These are phyloP conservation scores for Globisporangium carolinianum DNA, from an alignment of 352 stramenopile genomes.

Conservation along the genomic window DNA sequence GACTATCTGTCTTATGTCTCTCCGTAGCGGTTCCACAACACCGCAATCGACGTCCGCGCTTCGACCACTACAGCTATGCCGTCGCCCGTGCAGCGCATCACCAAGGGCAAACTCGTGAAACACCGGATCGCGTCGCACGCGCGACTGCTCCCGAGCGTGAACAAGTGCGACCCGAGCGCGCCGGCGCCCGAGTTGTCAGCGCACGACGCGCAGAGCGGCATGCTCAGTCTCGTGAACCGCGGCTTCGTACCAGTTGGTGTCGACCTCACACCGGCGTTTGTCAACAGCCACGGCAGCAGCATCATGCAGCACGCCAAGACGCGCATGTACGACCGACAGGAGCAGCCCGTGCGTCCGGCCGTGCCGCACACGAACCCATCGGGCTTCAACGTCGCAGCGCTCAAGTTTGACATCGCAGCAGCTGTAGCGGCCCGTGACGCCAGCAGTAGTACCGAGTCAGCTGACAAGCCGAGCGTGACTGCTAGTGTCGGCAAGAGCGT, in stretches of 20 bases:
- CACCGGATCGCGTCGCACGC: slow-evolving; percentile 49
- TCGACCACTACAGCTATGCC: slow-evolving; percentile 2
- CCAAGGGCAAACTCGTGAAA: slow-evolving; percentile 34
- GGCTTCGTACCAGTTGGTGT: slow-evolving; percentile 54
- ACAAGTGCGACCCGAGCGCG: slow-evolving; percentile 53
- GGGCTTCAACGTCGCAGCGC: slow-evolving; percentile 64
- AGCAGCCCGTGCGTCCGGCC: slow-evolving; percentile 29
- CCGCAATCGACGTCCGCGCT: slow-evolving; percentile 21
- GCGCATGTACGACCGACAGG: slow-evolving; percentile 50
- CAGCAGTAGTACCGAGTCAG: background rate
- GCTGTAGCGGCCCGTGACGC: slow-evolving; percentile 4
- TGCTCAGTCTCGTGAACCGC: slow-evolving; percentile 64
- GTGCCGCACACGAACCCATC: slow-evolving; percentile 54
- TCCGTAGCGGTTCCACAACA: slow-evolving; percentile 33
- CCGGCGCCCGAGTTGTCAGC: slow-evolving; percentile 43
- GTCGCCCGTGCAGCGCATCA: slow-evolving; percentile 16
- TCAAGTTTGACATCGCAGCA: slow-evolving; percentile 67
- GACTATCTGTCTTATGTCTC: background rate
- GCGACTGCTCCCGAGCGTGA: slow-evolving; percentile 62
- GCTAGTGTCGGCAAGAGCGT: too few species aligned
- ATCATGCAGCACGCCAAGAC: slow-evolving; percentile 48
- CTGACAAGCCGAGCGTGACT: too few species aligned
- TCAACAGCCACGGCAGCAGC: slow-evolving; percentile 25
- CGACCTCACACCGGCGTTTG: slow-evolving; percentile 63
- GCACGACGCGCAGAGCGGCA: slow-evolving; percentile 50